phyloP scores from a whole-genome alignment of 2,329 filamentous ascomycete genomes.

The Phoma sp. region DNA sequence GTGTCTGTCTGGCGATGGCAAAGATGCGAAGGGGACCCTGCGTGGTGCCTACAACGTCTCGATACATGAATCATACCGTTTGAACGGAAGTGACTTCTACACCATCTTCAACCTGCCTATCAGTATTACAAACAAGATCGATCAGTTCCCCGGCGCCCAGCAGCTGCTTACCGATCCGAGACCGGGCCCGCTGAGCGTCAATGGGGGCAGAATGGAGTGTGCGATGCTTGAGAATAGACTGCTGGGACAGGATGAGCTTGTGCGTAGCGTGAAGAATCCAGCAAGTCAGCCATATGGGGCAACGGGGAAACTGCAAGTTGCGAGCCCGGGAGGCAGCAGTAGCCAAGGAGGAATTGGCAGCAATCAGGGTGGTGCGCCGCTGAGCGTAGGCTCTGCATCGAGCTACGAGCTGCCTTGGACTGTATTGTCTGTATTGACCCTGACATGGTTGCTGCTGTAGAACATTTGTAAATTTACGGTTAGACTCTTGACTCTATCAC shows the following conservation, averaged over 20 bases:
- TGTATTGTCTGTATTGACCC: not conserved
- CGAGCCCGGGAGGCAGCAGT: not conserved
- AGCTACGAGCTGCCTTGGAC: not conserved
- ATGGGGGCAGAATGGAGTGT: slow-evolving; percentile 42
- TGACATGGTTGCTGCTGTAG: not conserved
- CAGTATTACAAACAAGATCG: slow-evolving; percentile 69
- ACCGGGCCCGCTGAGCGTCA: slow-evolving; percentile 43
- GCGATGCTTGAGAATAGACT: slow-evolving; percentile 37
- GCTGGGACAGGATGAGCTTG: slow-evolving; percentile 29
- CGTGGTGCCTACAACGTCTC: slow-evolving; percentile 73
- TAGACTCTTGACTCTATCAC: not conserved
- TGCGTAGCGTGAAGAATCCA: slow-evolving; percentile 43
- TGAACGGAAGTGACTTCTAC: slow-evolving; percentile 69
- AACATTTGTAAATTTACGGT: too few species aligned
- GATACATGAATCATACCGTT: slow-evolving; percentile 71
- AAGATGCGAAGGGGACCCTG: slow-evolving; percentile 53
- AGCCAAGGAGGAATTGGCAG: not conserved
- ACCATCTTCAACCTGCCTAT: slow-evolving; percentile 75
- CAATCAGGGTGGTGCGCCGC: not conserved
- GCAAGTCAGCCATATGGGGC: slow-evolving; percentile 30
- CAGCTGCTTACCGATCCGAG: slow-evolving; percentile 41
- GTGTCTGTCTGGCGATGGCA: slow-evolving; percentile 68
- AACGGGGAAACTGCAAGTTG: not conserved
- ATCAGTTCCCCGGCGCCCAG: slow-evolving; percentile 39
- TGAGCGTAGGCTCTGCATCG: not conserved